Evolutionary conservation across 202 grass and related monocot species (phyloP), one percentile per base, ranked within the genome.

Genomic region (Panicum hallii): DNA sequence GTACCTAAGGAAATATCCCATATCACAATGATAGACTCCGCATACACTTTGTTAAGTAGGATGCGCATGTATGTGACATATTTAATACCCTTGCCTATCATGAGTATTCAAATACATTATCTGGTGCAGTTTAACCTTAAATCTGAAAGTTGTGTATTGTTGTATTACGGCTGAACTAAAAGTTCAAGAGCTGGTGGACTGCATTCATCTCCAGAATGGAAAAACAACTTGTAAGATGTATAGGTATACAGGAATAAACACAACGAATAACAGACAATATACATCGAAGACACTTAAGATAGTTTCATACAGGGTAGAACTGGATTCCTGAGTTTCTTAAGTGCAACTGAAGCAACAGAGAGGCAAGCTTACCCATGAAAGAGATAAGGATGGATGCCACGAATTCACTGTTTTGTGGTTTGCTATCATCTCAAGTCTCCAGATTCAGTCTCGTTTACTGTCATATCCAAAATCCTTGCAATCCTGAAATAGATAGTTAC

Each of bases 401-500:
- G 46, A 89, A 66, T 50, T 82, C 71, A 30, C 12, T 84, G 36
- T 75, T 58, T 71, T 56, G 6, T 79, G 11, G 43, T 83, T 82
- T 56, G 7, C n/a, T 26, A 76, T 81, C 30, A 86, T 62, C 70
- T 72, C 57, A 76, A 64, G 74, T 77, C 81, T 67, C 83, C 65
- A 82, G 64, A 79, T 87, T 86, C 83, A 67, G 40, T 85, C 60
- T 79, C 83, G 75, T 83, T 82, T 87, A 43, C 69, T 67, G 54
- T 72, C 57, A 34, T 76, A 70, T 81, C 60, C 86, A 86, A 85
- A 77, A 92, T 87, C 64, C 63, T 88, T 85, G 80, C 87, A 75
- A 93, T 89, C 89, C 95, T 95, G 85, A 65, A 86, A 86, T 26
- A 77, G 11, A 77, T 53, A 60, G 13, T 67, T 75, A 83, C 7